Evolutionary conservation across 768 basidiomycete genomes (phyloP), one percentile per base, ranked within the genome.

Genomic region (Xerocomellus chrysenteron): DNA sequence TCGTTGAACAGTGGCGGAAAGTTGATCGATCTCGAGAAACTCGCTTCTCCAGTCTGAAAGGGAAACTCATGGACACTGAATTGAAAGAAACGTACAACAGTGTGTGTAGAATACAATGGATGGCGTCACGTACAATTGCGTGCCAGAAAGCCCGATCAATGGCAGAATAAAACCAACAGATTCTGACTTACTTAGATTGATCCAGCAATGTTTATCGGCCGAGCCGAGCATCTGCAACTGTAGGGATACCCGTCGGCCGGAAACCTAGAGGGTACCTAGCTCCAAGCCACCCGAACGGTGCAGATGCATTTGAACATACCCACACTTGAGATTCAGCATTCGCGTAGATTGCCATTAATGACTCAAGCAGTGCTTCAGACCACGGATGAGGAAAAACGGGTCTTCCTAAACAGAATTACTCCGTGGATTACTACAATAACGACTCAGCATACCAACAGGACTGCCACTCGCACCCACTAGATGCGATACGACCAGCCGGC

Each of bases 1-100:
- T 82, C 82, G 30, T 73, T 94, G 75, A 85, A 80, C 37, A 87
- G 86, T 61, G 72, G 80, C 19, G 90, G 90, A 7, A 64, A 75
- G 55, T 67, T 80, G 37, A 77, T 92, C 3, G 82, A 88, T 69
- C 72, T 93, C 47, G 65, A 67, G 50, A 76, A 69, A 59, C 65
- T 77, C 1, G 66, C 72, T 16, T 0, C 63, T 16, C 47, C 50
- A 7, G 42, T 44, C 17, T 63, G 49, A 56, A 44, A 41, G 33
- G 10, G 5, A 35, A 19, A 11, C 16, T 33, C 36, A 28, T 11
- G 19, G 19, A 24, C 24, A 40, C 16, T 19, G n/a, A 40, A 39
- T 13, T 1, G 13, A 8, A 30, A 36, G 30, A 40, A 16, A 40
- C 49, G 33, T 41, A 30, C 33, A 41, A 24, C 11, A 47, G 28